These are phyloP conservation scores for Symbiodinium pilosum DNA, from an alignment of 73 alveolate genomes.

Conservation along the genomic window DNA sequence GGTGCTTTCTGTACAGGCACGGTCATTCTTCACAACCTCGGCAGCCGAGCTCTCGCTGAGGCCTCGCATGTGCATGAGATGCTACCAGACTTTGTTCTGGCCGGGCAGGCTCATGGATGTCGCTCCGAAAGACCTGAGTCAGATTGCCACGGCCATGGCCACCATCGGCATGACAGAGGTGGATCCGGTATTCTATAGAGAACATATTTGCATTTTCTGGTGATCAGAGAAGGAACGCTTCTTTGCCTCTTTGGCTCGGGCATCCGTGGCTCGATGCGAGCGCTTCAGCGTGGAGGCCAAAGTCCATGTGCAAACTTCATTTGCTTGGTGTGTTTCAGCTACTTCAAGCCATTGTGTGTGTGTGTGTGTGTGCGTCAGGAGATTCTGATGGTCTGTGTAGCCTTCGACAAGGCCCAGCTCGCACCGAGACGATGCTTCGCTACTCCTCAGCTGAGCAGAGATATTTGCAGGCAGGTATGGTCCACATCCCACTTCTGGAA, in stretches of 20 bases:
- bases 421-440: neutral
- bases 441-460: neutral
- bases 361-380: neutral
- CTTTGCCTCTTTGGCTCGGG: conserved; percentile 82
- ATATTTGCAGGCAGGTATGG: conserved; percentile 37
- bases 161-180: conserved; percentile 81
- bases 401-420: conserved; percentile 53
- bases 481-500: conserved; percentile 61
- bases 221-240: conserved; percentile 47
- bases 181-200: neutral
- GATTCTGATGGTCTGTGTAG: conserved; percentile 48
- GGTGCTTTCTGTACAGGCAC: too few species aligned
- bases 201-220: neutral
- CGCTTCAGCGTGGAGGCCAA: conserved; percentile 64
- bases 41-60: conserved; percentile 80
- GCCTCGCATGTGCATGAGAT: neutral
- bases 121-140: conserved; percentile 65
- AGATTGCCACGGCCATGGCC: conserved; percentile 92
- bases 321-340: neutral
- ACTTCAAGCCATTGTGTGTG: neutral
- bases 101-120: conserved; percentile 69
- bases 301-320: neutral
- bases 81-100: neutral
- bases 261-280: conserved; percentile 82
- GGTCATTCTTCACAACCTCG: conserved; percentile 69